Conservation (phyloP, 1,284 basidiomycete genomes). For the Cryptococcus wingfieldii region DNA sequence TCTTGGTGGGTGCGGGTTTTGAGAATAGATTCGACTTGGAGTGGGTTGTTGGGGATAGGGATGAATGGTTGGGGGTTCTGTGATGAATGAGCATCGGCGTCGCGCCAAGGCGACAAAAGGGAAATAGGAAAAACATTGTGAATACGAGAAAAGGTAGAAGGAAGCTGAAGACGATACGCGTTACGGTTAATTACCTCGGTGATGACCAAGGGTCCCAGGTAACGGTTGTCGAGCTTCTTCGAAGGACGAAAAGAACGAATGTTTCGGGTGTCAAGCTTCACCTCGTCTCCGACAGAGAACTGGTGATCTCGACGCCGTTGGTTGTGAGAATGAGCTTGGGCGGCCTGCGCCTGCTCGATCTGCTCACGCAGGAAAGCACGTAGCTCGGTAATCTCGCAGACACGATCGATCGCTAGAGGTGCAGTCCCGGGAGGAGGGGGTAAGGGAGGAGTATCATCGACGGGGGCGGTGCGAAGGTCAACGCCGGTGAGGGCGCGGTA, state of each 20-base stretch:
- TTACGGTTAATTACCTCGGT: slow-evolving; percentile 6
- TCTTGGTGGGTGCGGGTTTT: no score
- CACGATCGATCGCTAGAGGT: neutral
- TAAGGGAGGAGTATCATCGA: no score
- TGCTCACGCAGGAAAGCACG: neutral
- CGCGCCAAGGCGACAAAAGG: no score
- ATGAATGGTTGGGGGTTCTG: no score
- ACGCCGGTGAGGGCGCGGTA: slow-evolving; percentile 49
- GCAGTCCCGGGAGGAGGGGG: no score
- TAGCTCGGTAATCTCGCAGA: neutral
- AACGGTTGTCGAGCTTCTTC: slow-evolving; percentile 47
- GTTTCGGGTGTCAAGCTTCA: slow-evolving; percentile 46
- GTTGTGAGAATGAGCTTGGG: neutral
- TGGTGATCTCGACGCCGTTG: slow-evolving; percentile 18
- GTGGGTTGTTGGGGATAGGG: no score
- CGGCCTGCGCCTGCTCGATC: neutral
- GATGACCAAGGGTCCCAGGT: slow-evolving; percentile 49
- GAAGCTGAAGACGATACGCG: no score
- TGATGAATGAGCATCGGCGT: no score
- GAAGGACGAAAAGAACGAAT: slow-evolving; percentile 49
- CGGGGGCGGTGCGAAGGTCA: neutral
- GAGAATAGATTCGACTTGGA: no score
- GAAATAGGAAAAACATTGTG: no score
- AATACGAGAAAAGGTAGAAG: no score
- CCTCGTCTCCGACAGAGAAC: slow-evolving; percentile 35